Percentiles rank a stretch among this genome's conserved stretches.
Evolutionary conservation across 192 early-diverging fungal species (phyloP).

Genomic region (Diversispora eburnea): DNA sequence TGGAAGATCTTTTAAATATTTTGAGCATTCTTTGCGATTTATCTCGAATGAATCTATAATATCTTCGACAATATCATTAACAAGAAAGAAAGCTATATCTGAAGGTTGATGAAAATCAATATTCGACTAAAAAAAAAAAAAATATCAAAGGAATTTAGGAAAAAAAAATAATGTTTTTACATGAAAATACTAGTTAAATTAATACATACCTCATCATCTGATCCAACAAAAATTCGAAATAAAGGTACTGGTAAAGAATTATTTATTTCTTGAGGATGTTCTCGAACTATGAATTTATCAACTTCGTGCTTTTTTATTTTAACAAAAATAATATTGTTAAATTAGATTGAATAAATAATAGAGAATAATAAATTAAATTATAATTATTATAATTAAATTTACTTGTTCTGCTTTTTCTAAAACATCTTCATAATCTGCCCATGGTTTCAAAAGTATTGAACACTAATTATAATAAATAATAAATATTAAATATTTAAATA

Average conservation of each 20-base stretch:
- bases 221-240: conserved; percentile 41
- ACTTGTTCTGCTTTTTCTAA: conserved; percentile 44
- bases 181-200: not conserved
- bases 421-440: conserved; percentile 45
- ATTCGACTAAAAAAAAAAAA: not conserved
- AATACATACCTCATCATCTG: conserved; percentile 28
- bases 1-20: conserved; percentile 67
- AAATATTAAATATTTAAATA: too few species aligned
- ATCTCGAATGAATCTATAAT: conserved; percentile 77
- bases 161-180: not conserved
- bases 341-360: not conserved
- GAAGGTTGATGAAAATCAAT: not conserved
- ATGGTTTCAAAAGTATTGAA: conserved; percentile 47
- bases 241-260: conserved; percentile 38
- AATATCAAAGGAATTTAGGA: not conserved
- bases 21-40: conserved; percentile 90
- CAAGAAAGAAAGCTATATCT: conserved; percentile 57
- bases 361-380: not conserved
- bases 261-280: conserved; percentile 27
- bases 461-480: too few species aligned
- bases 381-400: not conserved
- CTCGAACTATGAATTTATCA: conserved; percentile 40
- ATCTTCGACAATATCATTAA: conserved; percentile 80
- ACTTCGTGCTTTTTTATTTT: conserved; percentile 43
- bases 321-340: not conserved